phyloP scores from a whole-genome alignment of 2,329 filamentous ascomycete genomes.

The Ilyonectria robusta region DNA sequence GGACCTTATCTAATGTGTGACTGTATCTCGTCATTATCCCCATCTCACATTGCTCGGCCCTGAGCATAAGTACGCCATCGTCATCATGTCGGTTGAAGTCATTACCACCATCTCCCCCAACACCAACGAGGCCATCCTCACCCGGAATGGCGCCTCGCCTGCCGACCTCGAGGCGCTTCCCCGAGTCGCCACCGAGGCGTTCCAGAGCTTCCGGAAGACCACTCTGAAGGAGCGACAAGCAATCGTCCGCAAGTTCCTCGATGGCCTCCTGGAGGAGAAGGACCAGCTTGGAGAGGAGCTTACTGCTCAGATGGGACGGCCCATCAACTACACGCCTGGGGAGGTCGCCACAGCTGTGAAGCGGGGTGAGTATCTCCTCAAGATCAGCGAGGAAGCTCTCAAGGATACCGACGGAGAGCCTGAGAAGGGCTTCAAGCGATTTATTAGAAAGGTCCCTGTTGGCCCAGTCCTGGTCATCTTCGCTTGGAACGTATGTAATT shows the following conservation, averaged over 20 bases:
- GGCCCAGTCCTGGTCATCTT: constrained; percentile 92
- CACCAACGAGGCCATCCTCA: constrained; percentile 88
- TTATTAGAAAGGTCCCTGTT: constrained; percentile 88
- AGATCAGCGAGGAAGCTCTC: constrained; percentile 84
- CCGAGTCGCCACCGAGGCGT: constrained; percentile 79
- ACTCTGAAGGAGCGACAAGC: constrained; percentile 81
- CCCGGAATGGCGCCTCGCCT: constrained; percentile 80
- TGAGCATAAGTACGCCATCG: constrained; percentile 2
- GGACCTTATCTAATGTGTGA: not conserved
- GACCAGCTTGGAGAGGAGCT: constrained; percentile 88
- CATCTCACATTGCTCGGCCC: constrained; percentile 19
- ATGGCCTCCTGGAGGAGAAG: constrained; percentile 77
- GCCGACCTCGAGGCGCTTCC: constrained; percentile 81
- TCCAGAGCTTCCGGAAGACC: constrained; percentile 82
- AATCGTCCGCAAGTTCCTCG: constrained; percentile 85
- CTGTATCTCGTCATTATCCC: constrained; percentile 29
- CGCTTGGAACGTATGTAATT: constrained; percentile 87
- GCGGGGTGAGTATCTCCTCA: constrained; percentile 87
- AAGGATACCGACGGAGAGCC: constrained; percentile 85
- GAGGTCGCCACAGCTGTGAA: constrained; percentile 90
- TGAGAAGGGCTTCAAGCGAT: constrained; percentile 91
- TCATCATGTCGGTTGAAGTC: constrained; percentile 73
- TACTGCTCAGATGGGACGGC: constrained; percentile 95
- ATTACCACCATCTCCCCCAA: constrained; percentile 89
- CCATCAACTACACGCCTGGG: constrained; percentile 87